Base-by-base conservation (phyloP, 164 flowering plant genomes). In the Warburgia ugandensis region DNA sequence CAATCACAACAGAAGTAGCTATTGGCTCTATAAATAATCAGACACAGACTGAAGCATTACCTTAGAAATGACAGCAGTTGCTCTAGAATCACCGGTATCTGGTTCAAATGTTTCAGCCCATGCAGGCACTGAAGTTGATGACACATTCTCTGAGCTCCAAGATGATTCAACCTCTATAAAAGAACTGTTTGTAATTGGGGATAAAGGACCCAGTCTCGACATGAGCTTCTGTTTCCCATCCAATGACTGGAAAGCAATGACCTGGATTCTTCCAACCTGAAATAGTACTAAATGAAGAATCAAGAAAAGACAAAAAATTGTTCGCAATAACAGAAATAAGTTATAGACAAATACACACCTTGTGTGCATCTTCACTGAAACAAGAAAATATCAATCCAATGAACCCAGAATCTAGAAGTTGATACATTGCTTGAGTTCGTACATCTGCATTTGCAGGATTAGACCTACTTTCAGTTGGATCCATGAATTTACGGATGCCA, bases 371-470 rank as follows among this genome's bases (percentile, higher is more conserved):
- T 69, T 94, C 97, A 76, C 81, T 89, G 41, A 86, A 94, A 72
- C 99, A 94, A 38, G 99, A 94, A 74, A 94, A 94, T 61, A 94
- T 94, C 52, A 94, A 67, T 52, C 99, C 99, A 60, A 89, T 81
- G 67, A 94, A 94, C 42, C 99, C 99, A 60, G 97, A 59, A 71
- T 94, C 99, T 52, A 94, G 78, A 56, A 89, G 86, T 65, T 94
- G 99, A 78, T 86, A 89, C 92, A 84, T 84, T 54, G 81, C 90
- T 62, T 94, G 99, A 52, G 96, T 94, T 38, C 97, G 80, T 49
- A 89, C 96, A 78, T 94, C 99, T 89, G 82, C 69, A 75, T 29
- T 21, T 27, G 21, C 49, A 39, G 26, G 54, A 14, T 51, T 12
- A 48, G 60, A 29, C 44, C n/a, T 51, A 54, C 26, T 48, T 26